Percentiles rank a stretch among this genome's conserved stretches.
These are phyloP conservation scores for Carallia pectinifolia DNA, from an alignment of 345 rosid genomes.

Conservation along the genomic window DNA sequence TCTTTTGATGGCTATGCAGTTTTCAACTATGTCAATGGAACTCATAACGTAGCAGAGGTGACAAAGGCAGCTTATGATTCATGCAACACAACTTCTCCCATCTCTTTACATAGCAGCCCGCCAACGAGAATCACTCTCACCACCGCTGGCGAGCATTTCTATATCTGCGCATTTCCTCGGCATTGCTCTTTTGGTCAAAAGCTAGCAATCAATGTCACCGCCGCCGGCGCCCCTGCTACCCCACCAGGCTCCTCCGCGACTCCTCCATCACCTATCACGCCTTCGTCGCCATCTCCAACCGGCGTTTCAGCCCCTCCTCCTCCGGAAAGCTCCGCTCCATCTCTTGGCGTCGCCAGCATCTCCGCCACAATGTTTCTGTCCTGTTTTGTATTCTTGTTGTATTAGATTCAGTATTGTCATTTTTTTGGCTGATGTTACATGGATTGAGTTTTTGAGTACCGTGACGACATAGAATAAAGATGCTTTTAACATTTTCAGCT, in stretches of 20 bases:
- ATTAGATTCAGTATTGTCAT: conserved; percentile 9
- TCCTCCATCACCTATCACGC: conserved; percentile 6
- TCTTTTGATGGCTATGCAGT: conserved; percentile 26
- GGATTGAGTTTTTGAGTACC: conserved; percentile 12
- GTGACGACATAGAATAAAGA: conserved; percentile 2
- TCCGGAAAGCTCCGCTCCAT: conserved; percentile 37
- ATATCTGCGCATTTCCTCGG: conserved; percentile 36
- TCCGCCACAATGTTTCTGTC: conserved; percentile 26
- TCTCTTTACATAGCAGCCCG: conserved; percentile 14
- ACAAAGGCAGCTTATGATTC: conserved; percentile 33
- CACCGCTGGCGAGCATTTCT: conserved; percentile 46
- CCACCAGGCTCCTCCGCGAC: conserved; percentile 10
- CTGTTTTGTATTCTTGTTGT: conserved; percentile 32
- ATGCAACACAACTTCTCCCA: conserved; percentile 36
- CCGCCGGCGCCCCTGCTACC: conserved; percentile 2
- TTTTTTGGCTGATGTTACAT: conserved; percentile 9
- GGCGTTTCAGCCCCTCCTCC: conserved; percentile 32
- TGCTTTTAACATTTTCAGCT: not conserved
- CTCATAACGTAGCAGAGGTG: conserved; percentile 56
- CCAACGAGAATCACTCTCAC: conserved; percentile 45
- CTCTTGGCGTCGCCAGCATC: conserved; percentile 31
- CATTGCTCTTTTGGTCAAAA: conserved; percentile 51
- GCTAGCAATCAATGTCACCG: conserved; percentile 40
- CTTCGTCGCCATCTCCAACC: conserved; percentile 8
- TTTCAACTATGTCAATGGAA: conserved; percentile 46